phyloP scores from a whole-genome alignment of 371 early-diverging fungal species.

The Actinomucor elegans region DNA sequence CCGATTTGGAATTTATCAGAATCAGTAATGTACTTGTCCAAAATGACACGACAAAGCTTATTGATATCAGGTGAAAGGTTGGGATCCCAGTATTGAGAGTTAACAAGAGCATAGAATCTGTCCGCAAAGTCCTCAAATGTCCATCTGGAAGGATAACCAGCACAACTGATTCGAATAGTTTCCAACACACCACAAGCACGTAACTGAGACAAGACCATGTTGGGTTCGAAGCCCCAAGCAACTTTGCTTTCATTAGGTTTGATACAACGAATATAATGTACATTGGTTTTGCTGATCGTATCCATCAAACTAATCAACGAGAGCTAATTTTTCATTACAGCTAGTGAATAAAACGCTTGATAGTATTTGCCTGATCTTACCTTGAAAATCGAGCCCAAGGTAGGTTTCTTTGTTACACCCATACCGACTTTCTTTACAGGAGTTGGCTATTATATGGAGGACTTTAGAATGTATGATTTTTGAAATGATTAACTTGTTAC shows the following conservation, averaged over 20 bases:
- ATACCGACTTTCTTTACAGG: constrained; percentile 40
- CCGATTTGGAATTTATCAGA: constrained; percentile 95
- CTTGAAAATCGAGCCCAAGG: constrained; percentile 86
- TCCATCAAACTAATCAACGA: constrained; percentile 92
- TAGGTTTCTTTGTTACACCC: constrained; percentile 72
- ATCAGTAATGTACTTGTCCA: constrained; percentile 70
- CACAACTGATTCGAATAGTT: constrained; percentile 98
- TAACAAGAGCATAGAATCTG: constrained; percentile 85
- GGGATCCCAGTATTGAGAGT: constrained; percentile 68
- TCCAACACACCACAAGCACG: constrained; percentile 99
- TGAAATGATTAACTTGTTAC: background rate
- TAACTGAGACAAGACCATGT: constrained; percentile 93
- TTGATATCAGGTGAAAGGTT: constrained; percentile 50
- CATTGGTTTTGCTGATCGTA: constrained; percentile 89
- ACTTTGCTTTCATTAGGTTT: constrained; percentile 95
- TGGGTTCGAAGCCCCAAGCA: constrained; percentile 88
- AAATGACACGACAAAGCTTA: constrained; percentile 64
- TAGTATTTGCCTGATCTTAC: too few species aligned
- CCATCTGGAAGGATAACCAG: constrained; percentile 97
- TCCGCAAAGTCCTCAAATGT: constrained; percentile 92
- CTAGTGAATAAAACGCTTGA: too few species aligned
- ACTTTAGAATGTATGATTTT: background rate
- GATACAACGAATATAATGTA: constrained; percentile 98
- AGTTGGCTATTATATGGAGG: constrained; percentile 18
- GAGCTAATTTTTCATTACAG: too few species aligned